phyloP scores from a whole-genome alignment of 345 rosid genomes.

The Ceriops decandra region DNA sequence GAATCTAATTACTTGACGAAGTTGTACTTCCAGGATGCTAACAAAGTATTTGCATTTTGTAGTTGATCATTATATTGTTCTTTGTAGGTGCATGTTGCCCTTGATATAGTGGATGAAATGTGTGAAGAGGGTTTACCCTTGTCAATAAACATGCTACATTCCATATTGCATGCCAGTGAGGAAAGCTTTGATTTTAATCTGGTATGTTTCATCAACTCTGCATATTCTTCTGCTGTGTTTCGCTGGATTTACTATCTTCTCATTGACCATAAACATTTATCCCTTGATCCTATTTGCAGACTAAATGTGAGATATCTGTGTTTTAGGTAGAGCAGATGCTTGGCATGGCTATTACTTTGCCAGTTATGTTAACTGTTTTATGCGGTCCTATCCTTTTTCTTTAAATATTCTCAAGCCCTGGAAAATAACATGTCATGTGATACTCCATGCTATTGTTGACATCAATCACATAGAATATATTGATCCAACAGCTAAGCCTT shows the following conservation, averaged over 20 bases:
- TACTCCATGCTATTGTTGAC: too few relatives aligned
- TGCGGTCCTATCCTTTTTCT: not conserved
- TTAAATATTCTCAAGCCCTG: not conserved
- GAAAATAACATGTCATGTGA: not conserved
- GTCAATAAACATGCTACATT: conserved; percentile 43
- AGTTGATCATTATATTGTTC: conserved; percentile 8
- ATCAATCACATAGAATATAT: not conserved
- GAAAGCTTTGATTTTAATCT: conserved; percentile 55
- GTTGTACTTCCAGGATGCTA: not conserved
- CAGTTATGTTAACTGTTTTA: not conserved
- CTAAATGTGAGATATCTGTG: not conserved
- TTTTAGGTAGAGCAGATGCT: not conserved
- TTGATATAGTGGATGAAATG: conserved; percentile 65
- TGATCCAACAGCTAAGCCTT: not conserved
- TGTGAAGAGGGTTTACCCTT: conserved; percentile 46
- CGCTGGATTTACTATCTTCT: not conserved
- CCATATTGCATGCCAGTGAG: conserved; percentile 51
- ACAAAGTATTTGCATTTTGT: not conserved
- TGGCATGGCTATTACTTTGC: not conserved
- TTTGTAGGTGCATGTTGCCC: conserved; percentile 65
- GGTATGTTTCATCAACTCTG: conserved; percentile 38
- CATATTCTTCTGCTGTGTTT: not conserved
- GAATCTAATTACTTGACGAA: not conserved
- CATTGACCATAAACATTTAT: not conserved
- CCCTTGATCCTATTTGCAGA: not conserved